A percentile compares a stretch with the other conserved stretches of the same genome.
phyloP scores from a whole-genome alignment of 2,329 filamentous ascomycete genomes.

The Trichoderma atrobrunneum region DNA sequence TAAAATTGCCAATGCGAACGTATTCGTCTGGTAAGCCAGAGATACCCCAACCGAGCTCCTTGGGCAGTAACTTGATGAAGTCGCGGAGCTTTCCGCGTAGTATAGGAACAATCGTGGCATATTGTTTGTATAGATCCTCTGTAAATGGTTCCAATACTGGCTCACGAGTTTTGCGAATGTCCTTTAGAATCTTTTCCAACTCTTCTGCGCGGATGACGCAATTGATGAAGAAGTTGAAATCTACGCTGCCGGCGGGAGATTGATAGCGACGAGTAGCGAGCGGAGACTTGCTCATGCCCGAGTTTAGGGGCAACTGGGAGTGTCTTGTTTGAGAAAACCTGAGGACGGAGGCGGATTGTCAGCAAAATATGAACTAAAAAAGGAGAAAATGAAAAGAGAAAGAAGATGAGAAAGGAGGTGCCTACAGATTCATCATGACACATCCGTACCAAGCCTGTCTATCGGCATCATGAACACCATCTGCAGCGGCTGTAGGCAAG shows the following conservation, averaged over 20 bases:
- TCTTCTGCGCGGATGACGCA: constrained; percentile 24
- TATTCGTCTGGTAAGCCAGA: neutral
- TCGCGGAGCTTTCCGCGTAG: neutral
- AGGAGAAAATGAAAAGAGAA: neutral
- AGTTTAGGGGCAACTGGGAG: neutral
- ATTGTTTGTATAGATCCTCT: neutral
- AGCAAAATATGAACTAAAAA: neutral
- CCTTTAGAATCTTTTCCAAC: constrained; percentile 29
- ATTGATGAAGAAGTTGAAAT: constrained; percentile 22
- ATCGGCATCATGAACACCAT: constrained; percentile 29
- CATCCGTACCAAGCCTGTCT: constrained; percentile 41
- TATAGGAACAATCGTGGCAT: neutral
- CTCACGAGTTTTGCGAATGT: neutral
- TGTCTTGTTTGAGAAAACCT: neutral
- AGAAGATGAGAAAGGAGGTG: neutral
- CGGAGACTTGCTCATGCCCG: neutral
- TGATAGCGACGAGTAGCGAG: neutral
- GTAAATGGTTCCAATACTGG: neutral
- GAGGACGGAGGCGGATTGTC: neutral
- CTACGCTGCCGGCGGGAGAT: neutral
- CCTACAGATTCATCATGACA: constrained; percentile 38
- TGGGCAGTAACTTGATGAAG: neutral
- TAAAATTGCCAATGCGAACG: neutral
- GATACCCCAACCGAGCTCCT: neutral
- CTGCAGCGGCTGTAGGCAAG: neutral